These are phyloP conservation scores for Aspergillus ostianus DNA, from an alignment of 495 filamentous ascomycete genomes.

Conservation along the genomic window DNA sequence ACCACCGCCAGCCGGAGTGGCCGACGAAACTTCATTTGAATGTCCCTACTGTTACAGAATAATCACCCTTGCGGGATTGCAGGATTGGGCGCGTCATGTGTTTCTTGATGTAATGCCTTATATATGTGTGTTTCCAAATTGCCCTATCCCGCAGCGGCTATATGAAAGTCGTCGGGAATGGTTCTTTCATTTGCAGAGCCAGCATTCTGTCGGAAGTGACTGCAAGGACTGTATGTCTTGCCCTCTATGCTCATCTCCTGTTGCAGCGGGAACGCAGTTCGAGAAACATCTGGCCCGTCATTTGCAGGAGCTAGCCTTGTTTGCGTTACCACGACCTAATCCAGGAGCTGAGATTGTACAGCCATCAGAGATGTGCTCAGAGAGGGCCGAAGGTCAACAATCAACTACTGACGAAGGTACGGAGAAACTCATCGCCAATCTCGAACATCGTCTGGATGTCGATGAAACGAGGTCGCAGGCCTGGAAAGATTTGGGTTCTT, in stretches of 20 bases:
- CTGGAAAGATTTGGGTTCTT: too few species aligned
- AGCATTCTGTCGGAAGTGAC: not conserved
- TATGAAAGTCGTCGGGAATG: constrained; percentile 25
- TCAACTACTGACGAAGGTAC: too few species aligned
- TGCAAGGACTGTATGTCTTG: not conserved
- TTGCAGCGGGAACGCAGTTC: too few species aligned
- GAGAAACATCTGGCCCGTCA: not conserved
- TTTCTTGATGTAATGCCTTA: constrained; percentile 33
- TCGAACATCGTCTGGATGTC: too few species aligned
- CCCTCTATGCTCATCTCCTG: too few species aligned
- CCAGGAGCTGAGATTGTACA: too few species aligned
- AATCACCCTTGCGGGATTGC: constrained; percentile 12
- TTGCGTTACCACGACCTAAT: not conserved
- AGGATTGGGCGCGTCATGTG: constrained; percentile 25
- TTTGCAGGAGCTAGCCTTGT: not conserved
- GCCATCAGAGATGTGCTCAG: too few species aligned
- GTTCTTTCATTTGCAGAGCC: constrained; percentile 15
- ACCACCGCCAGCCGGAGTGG: constrained; percentile 13
- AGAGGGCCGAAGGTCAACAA: too few species aligned
- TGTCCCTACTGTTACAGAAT: constrained; percentile 31
- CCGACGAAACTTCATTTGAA: constrained; percentile 16
- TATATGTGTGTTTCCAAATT: constrained; percentile 21
- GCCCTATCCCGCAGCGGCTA: constrained; percentile 17
- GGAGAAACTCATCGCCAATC: too few species aligned
- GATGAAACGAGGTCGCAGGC: too few species aligned